These are phyloP conservation scores for Colletotrichum melonis DNA, from an alignment of 2,329 filamentous ascomycete species.

Conservation along the genomic window DNA sequence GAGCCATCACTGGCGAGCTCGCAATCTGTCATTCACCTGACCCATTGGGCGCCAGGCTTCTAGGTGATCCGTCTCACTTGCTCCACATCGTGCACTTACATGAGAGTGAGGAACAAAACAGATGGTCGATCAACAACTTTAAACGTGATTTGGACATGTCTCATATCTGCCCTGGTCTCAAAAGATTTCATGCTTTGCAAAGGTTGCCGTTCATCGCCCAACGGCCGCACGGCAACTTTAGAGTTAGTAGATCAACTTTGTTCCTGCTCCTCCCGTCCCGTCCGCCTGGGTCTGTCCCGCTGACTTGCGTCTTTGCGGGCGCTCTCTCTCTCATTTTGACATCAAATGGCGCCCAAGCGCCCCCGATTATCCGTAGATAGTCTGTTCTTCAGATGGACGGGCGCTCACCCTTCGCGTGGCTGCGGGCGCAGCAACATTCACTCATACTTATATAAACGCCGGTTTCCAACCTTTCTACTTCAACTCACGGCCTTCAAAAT, in stretches of 20 bases:
- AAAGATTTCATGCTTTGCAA: not conserved
- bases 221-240: not conserved
- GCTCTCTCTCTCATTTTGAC: constrained; percentile 11
- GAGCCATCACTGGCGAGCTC: not conserved
- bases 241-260: constrained; percentile 3
- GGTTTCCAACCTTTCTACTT: not conserved
- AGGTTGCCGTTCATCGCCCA: not conserved
- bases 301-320: constrained; percentile 35
- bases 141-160: not conserved
- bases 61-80: too few species aligned
- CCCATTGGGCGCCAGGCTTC: too few species aligned
- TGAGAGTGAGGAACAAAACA: too few species aligned
- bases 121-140: not conserved
- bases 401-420: constrained; percentile 23
- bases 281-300: constrained; percentile 15
- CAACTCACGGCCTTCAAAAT: fast-evolving
- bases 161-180: not conserved
- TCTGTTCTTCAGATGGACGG: not conserved
- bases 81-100: too few species aligned
- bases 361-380: not conserved
- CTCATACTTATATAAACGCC: not conserved
- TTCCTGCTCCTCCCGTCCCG: constrained; percentile 15
- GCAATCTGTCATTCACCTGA: too few species aligned
- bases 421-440: constrained; percentile 23
- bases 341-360: constrained; percentile 12